Percentiles rank a stretch among this genome's conserved stretches.
These are phyloP conservation scores for Erysimum cheiri DNA, from an alignment of 441 rosid genomes.

Conservation along the genomic window DNA sequence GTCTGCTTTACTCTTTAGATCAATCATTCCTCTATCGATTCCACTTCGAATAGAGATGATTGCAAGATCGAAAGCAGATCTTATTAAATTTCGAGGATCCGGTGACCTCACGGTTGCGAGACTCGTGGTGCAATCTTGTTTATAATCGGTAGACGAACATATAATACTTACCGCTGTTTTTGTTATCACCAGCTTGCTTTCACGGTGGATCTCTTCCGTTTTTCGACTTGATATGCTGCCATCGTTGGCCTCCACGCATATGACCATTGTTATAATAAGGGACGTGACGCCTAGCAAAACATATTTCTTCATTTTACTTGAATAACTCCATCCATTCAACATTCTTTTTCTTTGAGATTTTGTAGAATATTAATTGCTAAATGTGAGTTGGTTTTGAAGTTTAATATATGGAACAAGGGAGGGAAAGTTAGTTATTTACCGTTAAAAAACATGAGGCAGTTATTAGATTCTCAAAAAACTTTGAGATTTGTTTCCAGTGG, in stretches of 20 bases:
- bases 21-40: slow-evolving; percentile 44
- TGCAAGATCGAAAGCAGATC: slow-evolving; percentile 56
- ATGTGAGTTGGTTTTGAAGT: slow-evolving; percentile 15
- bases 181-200: slow-evolving; percentile 27
- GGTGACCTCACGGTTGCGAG: slow-evolving; percentile 48
- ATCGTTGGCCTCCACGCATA: background rate
- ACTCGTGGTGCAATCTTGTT: slow-evolving; percentile 53
- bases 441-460: slow-evolving; percentile 40
- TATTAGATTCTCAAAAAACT: slow-evolving; percentile 4
- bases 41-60: slow-evolving; percentile 51
- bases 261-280: slow-evolving; percentile 30
- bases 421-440: slow-evolving; percentile 35
- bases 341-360: background rate
- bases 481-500: slow-evolving; percentile 23
- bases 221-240: background rate
- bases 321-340: slow-evolving; percentile 29
- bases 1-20: slow-evolving; percentile 48
- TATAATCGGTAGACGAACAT: slow-evolving; percentile 78
- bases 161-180: slow-evolving; percentile 50
- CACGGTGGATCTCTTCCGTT: slow-evolving; percentile 25
- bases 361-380: slow-evolving; percentile 2
- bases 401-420: slow-evolving; percentile 33
- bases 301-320: slow-evolving; percentile 33
- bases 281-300: slow-evolving; percentile 17
- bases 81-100: slow-evolving; percentile 64